A percentile compares a stretch with the other conserved stretches of the same genome.
phyloP scores from a whole-genome alignment of 1,139 yeast species.

The Debaryomyces subglobosus region DNA sequence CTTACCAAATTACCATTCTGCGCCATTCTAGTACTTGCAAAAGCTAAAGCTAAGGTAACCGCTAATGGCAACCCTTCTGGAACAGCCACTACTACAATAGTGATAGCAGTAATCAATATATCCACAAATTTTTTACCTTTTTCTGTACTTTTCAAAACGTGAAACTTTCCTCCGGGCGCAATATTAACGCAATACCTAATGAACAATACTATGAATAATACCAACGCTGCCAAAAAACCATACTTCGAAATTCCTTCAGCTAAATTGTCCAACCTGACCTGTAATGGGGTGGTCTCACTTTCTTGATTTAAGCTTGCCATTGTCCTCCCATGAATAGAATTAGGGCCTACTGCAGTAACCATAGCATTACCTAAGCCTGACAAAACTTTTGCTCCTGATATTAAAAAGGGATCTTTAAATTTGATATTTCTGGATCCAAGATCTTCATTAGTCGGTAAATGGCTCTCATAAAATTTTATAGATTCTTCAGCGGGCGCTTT shows the following conservation, averaged over 20 bases:
- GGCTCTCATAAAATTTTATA: constrained; percentile 30
- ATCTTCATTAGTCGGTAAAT: constrained; percentile 44
- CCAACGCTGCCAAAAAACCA: constrained; percentile 82
- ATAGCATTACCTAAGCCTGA: constrained; percentile 87
- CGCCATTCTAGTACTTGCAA: constrained; percentile 98
- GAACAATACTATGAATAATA: constrained; percentile 77
- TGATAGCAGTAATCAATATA: constrained; percentile 86
- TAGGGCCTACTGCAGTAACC: constrained; percentile 86
- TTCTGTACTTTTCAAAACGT: constrained; percentile 57
- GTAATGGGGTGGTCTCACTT: constrained; percentile 86
- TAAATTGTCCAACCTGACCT: constrained; percentile 73
- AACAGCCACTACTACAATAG: constrained; percentile 94
- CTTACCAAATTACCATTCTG: constrained; percentile 96
- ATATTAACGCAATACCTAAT: constrained; percentile 74
- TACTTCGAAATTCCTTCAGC: constrained; percentile 95
- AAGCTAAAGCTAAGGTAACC: constrained; percentile 92
- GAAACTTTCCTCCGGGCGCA: constrained; percentile 52
- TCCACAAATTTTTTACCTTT: constrained; percentile 86
- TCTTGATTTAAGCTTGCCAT: constrained; percentile 78
- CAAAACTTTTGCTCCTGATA: constrained; percentile 87
- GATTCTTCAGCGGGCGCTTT: constrained; percentile 63
- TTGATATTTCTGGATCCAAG: constrained; percentile 49
- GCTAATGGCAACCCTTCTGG: constrained; percentile 98
- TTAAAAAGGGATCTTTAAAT: constrained; percentile 74
- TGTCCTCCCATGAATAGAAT: constrained; percentile 90